Evolutionary conservation across 2,329 filamentous ascomycete genomes (phyloP), one percentile per base, ranked within the genome.

Genomic region (Microascus cirrosus): DNA sequence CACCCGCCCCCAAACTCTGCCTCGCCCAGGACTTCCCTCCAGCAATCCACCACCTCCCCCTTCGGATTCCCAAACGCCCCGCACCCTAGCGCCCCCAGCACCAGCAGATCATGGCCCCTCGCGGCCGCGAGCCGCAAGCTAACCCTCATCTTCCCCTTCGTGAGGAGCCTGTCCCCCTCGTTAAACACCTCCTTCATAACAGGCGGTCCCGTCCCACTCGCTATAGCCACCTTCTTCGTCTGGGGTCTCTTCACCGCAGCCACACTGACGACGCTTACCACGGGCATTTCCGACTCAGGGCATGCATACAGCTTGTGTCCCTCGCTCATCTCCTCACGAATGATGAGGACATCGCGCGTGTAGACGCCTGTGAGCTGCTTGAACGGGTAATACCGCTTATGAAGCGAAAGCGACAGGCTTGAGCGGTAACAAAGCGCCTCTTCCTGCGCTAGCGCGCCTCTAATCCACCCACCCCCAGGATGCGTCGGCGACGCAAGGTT

Each of bases 81-180:
- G 63, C 86, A 90, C 0, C 86, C 86, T 55, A 90, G 65, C 0
- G 86, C 85, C 0, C 86, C 86, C 1, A 90, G 73, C 5, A 90
- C 81, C 10, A 90, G 69, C 62, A 77, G 73, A 24, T 76, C 72
- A 63, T 87, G 83, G 1, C 74, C 74, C 32, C 79, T 73, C 4
- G 66, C 66, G n/a, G 77, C 84, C 1, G 84, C 82, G 58, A 84
- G 77, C 4, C 85, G 74, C 56, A 89, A 68, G 20, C 77, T 74
- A 20, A 85, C 65, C 24, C 83, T 72, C 74, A 89, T 87, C 67
- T 87, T 87, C 52, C 76, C 70, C 67, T 81, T 82, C 63, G 79
- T 86, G 45, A 81, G 62, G 0, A 76, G 70, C n/a, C 79, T 73
- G 60, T 82, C 79, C 1, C 62, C 63, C 0, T 65, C 61, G 51